phyloP scores from a whole-genome alignment of 768 basidiomycete genomes.

The Tylopilus subfusipes region DNA sequence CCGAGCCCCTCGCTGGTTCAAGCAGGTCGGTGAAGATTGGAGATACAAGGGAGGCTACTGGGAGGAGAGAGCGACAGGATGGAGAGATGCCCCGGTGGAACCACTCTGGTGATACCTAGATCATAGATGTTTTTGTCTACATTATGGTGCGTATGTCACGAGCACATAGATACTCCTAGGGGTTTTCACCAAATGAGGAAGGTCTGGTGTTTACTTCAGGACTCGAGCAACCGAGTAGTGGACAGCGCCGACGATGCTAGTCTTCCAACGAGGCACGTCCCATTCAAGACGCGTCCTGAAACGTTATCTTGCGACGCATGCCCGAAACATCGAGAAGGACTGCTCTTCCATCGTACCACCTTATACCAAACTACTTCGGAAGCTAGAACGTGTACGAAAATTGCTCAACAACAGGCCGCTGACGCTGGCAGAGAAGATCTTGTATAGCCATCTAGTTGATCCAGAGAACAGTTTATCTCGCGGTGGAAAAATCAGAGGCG shows the following conservation, averaged over 20 bases:
- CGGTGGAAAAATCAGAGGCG: conserved; percentile 72
- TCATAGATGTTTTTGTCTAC: neutral
- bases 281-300: conserved; percentile 20
- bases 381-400: conserved; percentile 64
- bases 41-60: conserved; percentile 77
- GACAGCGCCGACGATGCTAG: conserved; percentile 12
- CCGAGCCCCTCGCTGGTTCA: conserved; percentile 71
- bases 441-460: conserved; percentile 87
- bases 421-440: conserved; percentile 95
- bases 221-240: neutral
- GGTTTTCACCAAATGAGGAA: conserved; percentile 1
- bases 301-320: conserved; percentile 39
- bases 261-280: conserved; percentile 17
- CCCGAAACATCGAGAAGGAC: conserved; percentile 47
- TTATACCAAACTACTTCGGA: conserved; percentile 66
- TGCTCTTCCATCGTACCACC: conserved; percentile 81
- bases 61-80: conserved; percentile 66
- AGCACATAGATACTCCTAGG: too few species aligned
- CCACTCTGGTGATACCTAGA: conserved; percentile 55
- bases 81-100: conserved; percentile 49
- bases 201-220: too few species aligned
- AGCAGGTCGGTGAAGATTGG: conserved; percentile 67
- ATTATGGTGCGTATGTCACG: too few species aligned
- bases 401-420: conserved; percentile 72
- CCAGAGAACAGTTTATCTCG: conserved; percentile 67